Percentiles rank a stretch among this genome's conserved stretches.
Conservation (phyloP, 2,329 filamentous ascomycete genomes). For the Neurospora sp. region DNA sequence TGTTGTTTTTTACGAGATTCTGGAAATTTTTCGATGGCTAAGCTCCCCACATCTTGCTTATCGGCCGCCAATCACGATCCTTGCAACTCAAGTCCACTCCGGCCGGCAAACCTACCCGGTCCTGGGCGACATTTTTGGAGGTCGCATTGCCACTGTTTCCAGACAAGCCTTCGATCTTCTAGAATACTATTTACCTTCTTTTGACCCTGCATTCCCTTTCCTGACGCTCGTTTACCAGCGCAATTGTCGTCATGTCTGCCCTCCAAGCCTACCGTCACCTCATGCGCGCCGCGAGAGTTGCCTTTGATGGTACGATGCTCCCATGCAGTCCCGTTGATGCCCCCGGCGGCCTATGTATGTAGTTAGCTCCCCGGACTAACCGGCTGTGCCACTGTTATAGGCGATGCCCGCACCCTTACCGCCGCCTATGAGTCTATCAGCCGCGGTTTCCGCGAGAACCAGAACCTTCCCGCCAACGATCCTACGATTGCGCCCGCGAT, state of each 20-base stretch:
- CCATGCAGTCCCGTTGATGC: constrained; percentile 3
- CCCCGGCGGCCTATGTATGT: background rate
- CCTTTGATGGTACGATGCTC: constrained; percentile 61
- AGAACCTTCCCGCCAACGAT: constrained; percentile 45
- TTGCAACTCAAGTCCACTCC: background rate
- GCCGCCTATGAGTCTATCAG: constrained; percentile 68
- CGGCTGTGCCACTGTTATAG: constrained; percentile 32
- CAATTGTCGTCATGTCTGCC: constrained; percentile 49
- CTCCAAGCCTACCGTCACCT: constrained; percentile 71
- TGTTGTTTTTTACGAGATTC: background rate
- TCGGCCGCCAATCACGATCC: background rate
- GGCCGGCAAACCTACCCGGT: background rate
- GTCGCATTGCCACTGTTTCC: background rate
- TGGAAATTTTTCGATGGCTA: constrained; percentile 12
- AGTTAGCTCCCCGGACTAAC: background rate
- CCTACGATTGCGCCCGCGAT: constrained; percentile 56
- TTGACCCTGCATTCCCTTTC: background rate
- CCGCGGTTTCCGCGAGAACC: constrained; percentile 60
- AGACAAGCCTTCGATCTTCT: background rate
- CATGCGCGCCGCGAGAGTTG: constrained; percentile 69
- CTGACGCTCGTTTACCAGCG: background rate
- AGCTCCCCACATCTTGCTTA: background rate
- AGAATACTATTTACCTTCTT: background rate
- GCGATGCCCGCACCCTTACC: constrained; percentile 56
- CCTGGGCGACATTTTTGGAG: background rate